Base-by-base conservation (phyloP, 2,329 filamentous ascomycete genomes). In the Verticillium dahliae region DNA sequence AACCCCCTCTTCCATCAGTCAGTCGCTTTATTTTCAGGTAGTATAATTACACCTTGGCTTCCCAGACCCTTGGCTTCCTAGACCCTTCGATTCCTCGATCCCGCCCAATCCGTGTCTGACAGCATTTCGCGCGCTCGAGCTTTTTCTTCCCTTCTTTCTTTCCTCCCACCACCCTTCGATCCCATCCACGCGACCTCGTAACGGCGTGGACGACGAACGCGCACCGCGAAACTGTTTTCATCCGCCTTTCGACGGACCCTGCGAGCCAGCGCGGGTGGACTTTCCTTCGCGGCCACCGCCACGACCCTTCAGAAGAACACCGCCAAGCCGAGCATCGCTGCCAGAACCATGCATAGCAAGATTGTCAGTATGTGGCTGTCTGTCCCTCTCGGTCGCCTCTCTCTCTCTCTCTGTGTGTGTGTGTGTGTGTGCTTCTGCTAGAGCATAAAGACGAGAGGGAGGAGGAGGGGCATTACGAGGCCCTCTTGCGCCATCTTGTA, bases 221-320 rank as follows among this genome's bases (percentile, higher is more conserved):
- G 63, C 56, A 81, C 82, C 86, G 89, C 80, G 91, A 97, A 93
- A 82, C 85, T 97, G 94, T 97, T 96, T 84, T 91, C 91, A 81
- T 92, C 89, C 76, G 81, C 85, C 67, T 86, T 94, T 70, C 85
- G 86, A 79, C 87, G 91, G 74, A 86, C 90, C 73, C 82, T 96
- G 72, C 86, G 90, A 78, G 90, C 90, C 69, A 85, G 89, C 75
- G 81, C 89, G 70, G 82, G 86, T 70, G 84, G 92, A 69, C 85
- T 93, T 67, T 85, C 91, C 66, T 83, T 91, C 73, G 90, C 90
- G 57, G 83, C 89, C 65, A 83, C 87, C 50, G 81, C 90, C 60
- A 74, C 82, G 65, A 84, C 88, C 64, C 80, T 90, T 67, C 87
- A 86, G 63, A 78, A 76, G 63, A 80, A 78, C 39, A 69, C 69